Evolutionary conservation across 1,284 basidiomycete species (phyloP).

Genomic region (Naganishia liquefaciens): DNA sequence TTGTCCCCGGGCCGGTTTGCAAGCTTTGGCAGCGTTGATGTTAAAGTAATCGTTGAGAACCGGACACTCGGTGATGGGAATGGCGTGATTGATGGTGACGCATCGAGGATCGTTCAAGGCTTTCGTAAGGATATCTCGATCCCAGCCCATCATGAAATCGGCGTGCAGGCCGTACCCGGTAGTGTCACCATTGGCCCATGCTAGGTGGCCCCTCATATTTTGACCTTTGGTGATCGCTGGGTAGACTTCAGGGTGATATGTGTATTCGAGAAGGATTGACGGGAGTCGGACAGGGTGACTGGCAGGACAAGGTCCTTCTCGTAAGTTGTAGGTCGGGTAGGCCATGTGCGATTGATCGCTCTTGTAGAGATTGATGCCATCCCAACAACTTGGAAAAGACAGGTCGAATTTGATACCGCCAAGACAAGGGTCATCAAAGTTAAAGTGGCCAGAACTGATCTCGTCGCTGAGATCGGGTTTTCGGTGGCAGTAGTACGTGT

Average conservation of each 20-base stretch:
- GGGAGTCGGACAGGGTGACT: constrained; percentile 45
- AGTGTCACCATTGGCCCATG: constrained; percentile 49
- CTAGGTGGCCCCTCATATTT: constrained; percentile 39
- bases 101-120: constrained; percentile 42
- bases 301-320: constrained; percentile 20
- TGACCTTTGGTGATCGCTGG: constrained; percentile 4
- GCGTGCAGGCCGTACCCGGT: constrained; percentile 45
- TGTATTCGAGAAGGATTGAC: constrained; percentile 44
- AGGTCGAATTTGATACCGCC: constrained; percentile 53
- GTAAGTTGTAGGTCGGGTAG: constrained; percentile 36
- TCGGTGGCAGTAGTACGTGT: constrained; percentile 9
- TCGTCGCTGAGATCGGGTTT: constrained; percentile 9
- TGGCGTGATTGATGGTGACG: constrained; percentile 24
- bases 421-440: constrained; percentile 35
- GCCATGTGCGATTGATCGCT: constrained; percentile 41
- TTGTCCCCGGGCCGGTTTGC: constrained; percentile 39
- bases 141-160: constrained; percentile 44
- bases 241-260: constrained; percentile 31
- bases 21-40: constrained; percentile 32
- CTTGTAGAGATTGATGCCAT: constrained; percentile 52
- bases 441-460: constrained; percentile 15
- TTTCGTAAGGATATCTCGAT: constrained; percentile 37
- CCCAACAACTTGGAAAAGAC: constrained; percentile 47
- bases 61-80: constrained; percentile 37
- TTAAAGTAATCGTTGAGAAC: constrained; percentile 37